Base-by-base conservation (phyloP, 495 filamentous ascomycete genomes). In the Hyaloscypha hepaticicola region DNA sequence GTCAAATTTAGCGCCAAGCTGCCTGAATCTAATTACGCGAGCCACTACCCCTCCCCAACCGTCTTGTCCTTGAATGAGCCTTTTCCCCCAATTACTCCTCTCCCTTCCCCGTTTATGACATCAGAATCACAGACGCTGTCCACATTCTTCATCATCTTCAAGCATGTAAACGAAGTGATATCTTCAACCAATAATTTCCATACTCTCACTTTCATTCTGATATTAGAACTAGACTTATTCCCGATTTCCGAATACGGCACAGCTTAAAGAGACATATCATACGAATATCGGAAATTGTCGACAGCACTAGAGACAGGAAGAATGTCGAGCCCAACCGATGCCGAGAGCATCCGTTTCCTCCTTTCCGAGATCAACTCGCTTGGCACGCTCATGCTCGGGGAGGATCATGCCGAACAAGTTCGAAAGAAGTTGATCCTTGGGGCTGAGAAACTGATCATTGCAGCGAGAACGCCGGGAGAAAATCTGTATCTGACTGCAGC, bases 391-490 rank as follows among this genome's bases (percentile, higher is more conserved):
- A 1, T 53, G 9, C n/a, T 25, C 3, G 45, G 19, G 7, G 21
- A 19, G 12, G 26, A 53, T 22, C 16, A 19, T 56, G 22, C 26
- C 25, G 28, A 52, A 31, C 33, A 27, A n/a, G 33, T 22, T 27
- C 12, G 60, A 24, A 53, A 53, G 25, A 41, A 24, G 29, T 19
- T 62, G 25, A 55, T 62, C 19, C 14, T 11, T 24, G 60, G 48
- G 11, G 60, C 60, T 26, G 60, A 62, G 48, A 62, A 48, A 28
- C 49, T 62, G 25, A 22, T 62, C 16, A 55, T 62, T 53, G 49
- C 48, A 1, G 60, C 60, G n/a, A 52, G 60, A 55, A 62, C 28
- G 5, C 60, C 60, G 34, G 60, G 60, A 34, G 60, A 55, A 6
- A 62, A 62, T 53, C 28, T 55, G 26, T 62, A 62, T 34, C 28